Percentiles rank a stretch among this genome's conserved stretches.
phyloP scores from a whole-genome alignment of 306 rosid species.

The Rosa chinensis region DNA sequence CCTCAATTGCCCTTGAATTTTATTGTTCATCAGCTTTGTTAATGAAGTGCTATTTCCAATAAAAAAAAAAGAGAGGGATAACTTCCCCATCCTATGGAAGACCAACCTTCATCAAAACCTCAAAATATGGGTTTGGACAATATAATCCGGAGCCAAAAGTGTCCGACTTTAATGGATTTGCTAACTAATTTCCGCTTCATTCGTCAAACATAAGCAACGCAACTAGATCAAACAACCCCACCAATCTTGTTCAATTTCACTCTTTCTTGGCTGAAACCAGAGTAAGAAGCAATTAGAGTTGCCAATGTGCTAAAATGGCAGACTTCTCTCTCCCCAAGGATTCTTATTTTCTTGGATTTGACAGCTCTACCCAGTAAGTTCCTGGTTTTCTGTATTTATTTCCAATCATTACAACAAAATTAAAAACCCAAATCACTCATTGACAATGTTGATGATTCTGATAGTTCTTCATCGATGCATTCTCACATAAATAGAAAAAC shows the following conservation, averaged over 20 bases:
- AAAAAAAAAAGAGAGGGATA: too few relatives aligned
- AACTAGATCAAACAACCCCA: not conserved
- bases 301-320: constrained; percentile 40
- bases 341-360: constrained; percentile 80
- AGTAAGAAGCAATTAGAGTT: too few relatives aligned
- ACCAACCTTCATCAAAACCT: too few relatives aligned
- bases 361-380: constrained; percentile 90
- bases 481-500: not conserved
- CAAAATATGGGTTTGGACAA: too few relatives aligned
- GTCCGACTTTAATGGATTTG: not conserved
- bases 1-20: too few relatives aligned
- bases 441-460: not conserved
- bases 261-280: not conserved
- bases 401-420: too few relatives aligned
- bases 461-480: not conserved
- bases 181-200: not conserved
- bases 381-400: not conserved
- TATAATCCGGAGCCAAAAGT: too few relatives aligned
- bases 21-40: too few relatives aligned
- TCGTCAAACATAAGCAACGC: not conserved
- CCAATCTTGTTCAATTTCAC: not conserved
- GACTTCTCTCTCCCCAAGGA: constrained; percentile 58
- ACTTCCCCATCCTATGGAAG: too few relatives aligned
- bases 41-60: too few relatives aligned
- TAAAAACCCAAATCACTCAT: constrained; percentile 13